These are phyloP conservation scores for Exophiala sp. DNA, from an alignment of 2,329 filamentous ascomycete species.

Conservation along the genomic window DNA sequence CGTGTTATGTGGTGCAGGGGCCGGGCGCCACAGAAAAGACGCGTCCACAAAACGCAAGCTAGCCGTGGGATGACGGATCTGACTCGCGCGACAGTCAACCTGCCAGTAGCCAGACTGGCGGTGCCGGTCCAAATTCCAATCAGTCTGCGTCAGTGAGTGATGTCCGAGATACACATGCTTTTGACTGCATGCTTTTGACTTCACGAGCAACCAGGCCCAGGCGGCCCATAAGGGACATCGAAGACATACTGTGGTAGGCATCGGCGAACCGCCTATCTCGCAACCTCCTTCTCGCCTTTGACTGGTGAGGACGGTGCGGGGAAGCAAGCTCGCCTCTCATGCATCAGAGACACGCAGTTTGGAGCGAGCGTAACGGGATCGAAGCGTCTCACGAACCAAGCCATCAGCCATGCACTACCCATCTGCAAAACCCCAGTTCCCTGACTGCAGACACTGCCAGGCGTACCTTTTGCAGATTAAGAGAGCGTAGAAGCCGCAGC, in stretches of 20 bases:
- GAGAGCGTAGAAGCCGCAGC: too few species aligned
- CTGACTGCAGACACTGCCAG: neutral
- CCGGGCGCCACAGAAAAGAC: neutral
- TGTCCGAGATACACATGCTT: neutral
- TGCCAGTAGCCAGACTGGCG: slow-evolving; percentile 16
- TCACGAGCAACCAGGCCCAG: too few species aligned
- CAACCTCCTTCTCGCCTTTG: too few species aligned
- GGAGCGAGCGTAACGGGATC: neutral
- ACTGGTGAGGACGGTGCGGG: too few species aligned
- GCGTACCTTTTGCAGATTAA: neutral
- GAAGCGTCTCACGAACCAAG: neutral
- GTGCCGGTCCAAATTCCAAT: slow-evolving; percentile 7
- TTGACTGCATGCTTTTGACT: too few species aligned
- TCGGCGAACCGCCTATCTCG: too few species aligned
- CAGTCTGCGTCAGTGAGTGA: neutral
- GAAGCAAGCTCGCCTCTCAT: too few species aligned
- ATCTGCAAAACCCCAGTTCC: neutral
- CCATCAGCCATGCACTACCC: neutral
- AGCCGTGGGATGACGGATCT: neutral
- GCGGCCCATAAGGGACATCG: too few species aligned
- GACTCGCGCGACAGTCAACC: neutral
- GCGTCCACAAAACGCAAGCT: neutral
- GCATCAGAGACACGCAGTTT: too few species aligned
- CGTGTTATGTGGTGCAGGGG: neutral
- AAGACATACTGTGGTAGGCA: too few species aligned